Percentiles rank a stretch among this genome's conserved stretches.
Conservation (phyloP, 177 flowering plant genomes). For the Vitis hybrid region DNA sequence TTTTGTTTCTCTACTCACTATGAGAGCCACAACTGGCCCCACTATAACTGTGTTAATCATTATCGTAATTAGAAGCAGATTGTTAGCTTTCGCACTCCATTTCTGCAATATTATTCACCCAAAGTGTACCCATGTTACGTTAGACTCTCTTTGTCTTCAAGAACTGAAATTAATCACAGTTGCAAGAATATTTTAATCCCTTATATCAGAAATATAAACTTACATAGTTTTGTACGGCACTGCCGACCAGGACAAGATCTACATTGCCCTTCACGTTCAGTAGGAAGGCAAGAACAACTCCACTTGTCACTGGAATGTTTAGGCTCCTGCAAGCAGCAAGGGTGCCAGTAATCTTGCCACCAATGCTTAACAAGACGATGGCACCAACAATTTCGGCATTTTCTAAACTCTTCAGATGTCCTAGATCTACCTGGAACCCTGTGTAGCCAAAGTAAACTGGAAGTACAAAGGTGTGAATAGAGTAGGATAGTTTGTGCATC, state of each 20-base stretch:
- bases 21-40: slow-evolving; percentile 31
- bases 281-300: slow-evolving; percentile 45
- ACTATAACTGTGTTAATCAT: slow-evolving; percentile 43
- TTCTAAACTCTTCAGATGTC: neutral
- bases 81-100: slow-evolving; percentile 22
- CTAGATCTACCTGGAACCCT: slow-evolving; percentile 46
- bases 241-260: slow-evolving; percentile 44
- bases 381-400: slow-evolving; percentile 13
- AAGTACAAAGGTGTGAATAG: slow-evolving; percentile 49
- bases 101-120: slow-evolving; percentile 7
- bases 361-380: slow-evolving; percentile 40
- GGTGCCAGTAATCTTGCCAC: slow-evolving; percentile 55
- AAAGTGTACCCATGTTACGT: too few species aligned
- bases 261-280: slow-evolving; percentile 64
- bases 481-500: slow-evolving; percentile 36
- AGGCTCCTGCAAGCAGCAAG: slow-evolving; percentile 40
- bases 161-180: too few species aligned
- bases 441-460: slow-evolving; percentile 67
- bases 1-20: slow-evolving; percentile 36
- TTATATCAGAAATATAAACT: neutral
- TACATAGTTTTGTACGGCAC: slow-evolving; percentile 12
- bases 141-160: too few species aligned
- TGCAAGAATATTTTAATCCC: too few species aligned
- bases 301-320: slow-evolving; percentile 47
- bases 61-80: slow-evolving; percentile 27